Base-by-base conservation (phyloP, 2,329 filamentous ascomycete species). In the Ciborinia camelliae region DNA sequence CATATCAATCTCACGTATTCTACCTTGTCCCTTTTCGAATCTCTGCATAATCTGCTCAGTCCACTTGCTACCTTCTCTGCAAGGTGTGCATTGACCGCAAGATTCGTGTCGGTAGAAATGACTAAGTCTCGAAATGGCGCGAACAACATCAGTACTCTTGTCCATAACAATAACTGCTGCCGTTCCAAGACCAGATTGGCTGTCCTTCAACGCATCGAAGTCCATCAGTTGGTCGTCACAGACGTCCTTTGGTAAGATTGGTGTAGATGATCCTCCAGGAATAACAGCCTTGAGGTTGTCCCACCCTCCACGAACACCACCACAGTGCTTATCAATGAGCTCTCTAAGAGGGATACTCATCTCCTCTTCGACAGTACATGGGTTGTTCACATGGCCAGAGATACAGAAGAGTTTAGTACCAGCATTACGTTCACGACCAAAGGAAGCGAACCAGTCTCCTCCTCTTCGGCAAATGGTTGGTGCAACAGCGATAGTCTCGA, bases 131-230 rank as follows among this genome's bases (percentile, higher is more conserved):
- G 91, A 89, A 76, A 99, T 98, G 75, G 92, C 91, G 70, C 94
- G 90, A 71, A 99, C 92, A 61, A 99, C 90, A 77, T 99, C 95
- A 69, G 95, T 91, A 75, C 90, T 94, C 85, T 98, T 96, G 81
- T 99, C 95, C 91, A 99, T 97, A 77, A 99, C 95, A 75, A 99
- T 97, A 71, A 99, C 94, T 65, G 95, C 95, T 4, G 95, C 95
- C 8, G 95, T 99, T 72, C 95, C 95, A 18, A 99, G 89, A 85
- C 95, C 95, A 67, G 92, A 96, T 81, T 98, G 95, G 72, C 89
- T 93, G 79, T 99, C 95, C 85, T 99, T 99, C 72, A 99, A 86
- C 12, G 91, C 93, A 77, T 99, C 95, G 76, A 98, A 99, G 81
- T 99, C 95, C 95, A 99, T 99, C 63, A 99, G 80, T 79, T 98